Conservation (phyloP, 352 stramenopile genomes). For the Thraustochytrium sp. region DNA sequence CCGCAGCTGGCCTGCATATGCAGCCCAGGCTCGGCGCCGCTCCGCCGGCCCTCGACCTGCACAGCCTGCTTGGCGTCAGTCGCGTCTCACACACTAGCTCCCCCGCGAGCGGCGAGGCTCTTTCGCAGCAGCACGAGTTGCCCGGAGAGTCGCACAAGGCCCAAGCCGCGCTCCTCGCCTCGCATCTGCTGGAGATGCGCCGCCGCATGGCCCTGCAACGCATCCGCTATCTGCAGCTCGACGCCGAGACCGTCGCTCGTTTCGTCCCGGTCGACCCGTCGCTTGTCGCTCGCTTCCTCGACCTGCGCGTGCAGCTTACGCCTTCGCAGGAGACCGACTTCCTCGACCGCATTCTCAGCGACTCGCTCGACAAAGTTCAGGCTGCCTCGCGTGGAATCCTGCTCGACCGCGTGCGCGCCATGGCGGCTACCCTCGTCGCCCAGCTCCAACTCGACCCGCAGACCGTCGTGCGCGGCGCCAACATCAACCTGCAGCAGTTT, state of each 20-base stretch:
- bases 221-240: constrained; percentile 5
- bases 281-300: background rate
- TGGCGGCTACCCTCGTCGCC: background rate
- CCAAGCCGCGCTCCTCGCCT: background rate
- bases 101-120: no score
- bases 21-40: no score
- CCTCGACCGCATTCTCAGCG: background rate
- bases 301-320: background rate
- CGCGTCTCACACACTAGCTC: no score
- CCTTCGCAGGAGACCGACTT: background rate
- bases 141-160: no score
- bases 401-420: background rate
- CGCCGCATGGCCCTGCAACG: background rate
- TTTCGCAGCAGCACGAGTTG: no score
- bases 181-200: background rate
- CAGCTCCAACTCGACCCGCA: background rate
- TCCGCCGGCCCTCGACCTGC: no score
- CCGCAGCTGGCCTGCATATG: no score
- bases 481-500: background rate
- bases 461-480: background rate
- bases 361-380: background rate
- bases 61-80: no score
- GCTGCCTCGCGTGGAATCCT: background rate
- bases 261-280: background rate
- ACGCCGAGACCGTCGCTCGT: background rate